Percentiles rank a stretch among this genome's conserved stretches.
These are phyloP conservation scores for Dalechampia spathulata DNA, from an alignment of 441 rosid genomes.

Conservation along the genomic window DNA sequence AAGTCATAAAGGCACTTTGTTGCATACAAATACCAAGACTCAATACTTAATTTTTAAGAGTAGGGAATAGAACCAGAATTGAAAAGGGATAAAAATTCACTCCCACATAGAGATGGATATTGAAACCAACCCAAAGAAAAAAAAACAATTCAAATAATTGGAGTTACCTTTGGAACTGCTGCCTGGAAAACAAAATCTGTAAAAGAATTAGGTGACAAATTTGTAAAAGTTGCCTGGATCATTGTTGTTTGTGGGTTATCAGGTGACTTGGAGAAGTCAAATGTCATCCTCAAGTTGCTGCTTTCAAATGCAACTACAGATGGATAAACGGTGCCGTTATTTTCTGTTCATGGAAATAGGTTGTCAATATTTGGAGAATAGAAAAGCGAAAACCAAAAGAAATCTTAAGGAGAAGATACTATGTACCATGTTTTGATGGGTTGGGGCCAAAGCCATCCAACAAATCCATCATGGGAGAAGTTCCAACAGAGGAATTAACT, in stretches of 20 bases:
- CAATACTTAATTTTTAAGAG: too few species aligned
- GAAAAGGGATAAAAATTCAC: background rate
- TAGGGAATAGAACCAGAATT: too few species aligned
- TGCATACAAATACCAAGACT: too few species aligned
- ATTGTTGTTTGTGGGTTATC: slow-evolving; percentile 66
- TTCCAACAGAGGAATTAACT: slow-evolving; percentile 35
- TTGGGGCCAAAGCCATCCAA: slow-evolving; percentile 72
- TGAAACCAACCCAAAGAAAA: too few species aligned
- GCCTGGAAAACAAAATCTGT: slow-evolving; percentile 93
- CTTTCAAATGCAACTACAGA: slow-evolving; percentile 80
- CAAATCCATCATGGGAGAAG: slow-evolving; percentile 67
- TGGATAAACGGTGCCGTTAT: slow-evolving; percentile 76
- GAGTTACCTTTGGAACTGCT: slow-evolving; percentile 99
- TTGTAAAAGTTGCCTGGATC: slow-evolving; percentile 69
- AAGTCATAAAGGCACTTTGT: background rate
- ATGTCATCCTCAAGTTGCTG: slow-evolving; percentile 70
- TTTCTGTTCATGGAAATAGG: slow-evolving; percentile 39
- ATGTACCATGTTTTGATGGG: slow-evolving; percentile 58
- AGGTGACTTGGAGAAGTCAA: slow-evolving; percentile 72
- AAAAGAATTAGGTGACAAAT: slow-evolving; percentile 51
- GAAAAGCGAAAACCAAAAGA: slow-evolving; percentile 9
- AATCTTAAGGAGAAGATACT: slow-evolving; percentile 7
- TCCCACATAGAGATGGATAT: background rate
- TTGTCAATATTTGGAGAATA: slow-evolving; percentile 12
- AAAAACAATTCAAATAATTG: too few species aligned